Base-by-base conservation (phyloP, 1,139 yeast genomes). In the Lodderomyces elongisporus region DNA sequence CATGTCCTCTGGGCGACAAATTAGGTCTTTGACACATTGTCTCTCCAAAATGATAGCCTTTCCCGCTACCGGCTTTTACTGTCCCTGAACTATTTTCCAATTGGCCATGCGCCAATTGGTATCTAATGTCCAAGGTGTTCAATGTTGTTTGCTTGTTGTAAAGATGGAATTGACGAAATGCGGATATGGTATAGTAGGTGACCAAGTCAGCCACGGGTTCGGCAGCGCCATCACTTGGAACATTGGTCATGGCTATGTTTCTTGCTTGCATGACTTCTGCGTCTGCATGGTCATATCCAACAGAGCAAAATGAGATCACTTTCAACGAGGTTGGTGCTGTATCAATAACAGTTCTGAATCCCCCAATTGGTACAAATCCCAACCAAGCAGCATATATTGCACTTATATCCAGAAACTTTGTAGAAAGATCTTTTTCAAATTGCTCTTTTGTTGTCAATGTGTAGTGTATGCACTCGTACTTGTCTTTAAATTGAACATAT, bases 201-300 rank as follows among this genome's bases (percentile, higher is more conserved):
- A 81, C 93, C 41, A 78, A 57, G 46, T 85, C 95, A 1, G 91
- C 85, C 7, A 85, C 95, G 9, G 85, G 84, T 30, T 64, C 74
- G 2, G 83, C 75, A 0, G 85, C 70, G n/a, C 62, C 78, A 34
- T 68, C 60, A 9, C 81, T 69, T 0, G 88, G 87, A 15, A 79
- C 79, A 52, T 85, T 80, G 42, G 85, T 75, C 41, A 84, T 61
- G 3, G 57, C 48, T 25, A 84, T 73, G 12, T 69, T 70, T 32
- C 61, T 62, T 17, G 60, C 52, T 7, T 47, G 46, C 60, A 64
- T 48, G 6, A 51, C 59, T 3, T 44, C 41, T 2, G 69, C 69
- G 52, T 82, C 84, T 41, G 71, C 72, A 17, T 67, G 70, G 43
- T 83, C 88, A 46, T 65, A 70, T 0, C 95, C 95, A 2, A 83